Evolutionary conservation across 2,329 filamentous ascomycete genomes (phyloP), one percentile per base, ranked within the genome.

Genomic region (Aspergillus ustus): DNA sequence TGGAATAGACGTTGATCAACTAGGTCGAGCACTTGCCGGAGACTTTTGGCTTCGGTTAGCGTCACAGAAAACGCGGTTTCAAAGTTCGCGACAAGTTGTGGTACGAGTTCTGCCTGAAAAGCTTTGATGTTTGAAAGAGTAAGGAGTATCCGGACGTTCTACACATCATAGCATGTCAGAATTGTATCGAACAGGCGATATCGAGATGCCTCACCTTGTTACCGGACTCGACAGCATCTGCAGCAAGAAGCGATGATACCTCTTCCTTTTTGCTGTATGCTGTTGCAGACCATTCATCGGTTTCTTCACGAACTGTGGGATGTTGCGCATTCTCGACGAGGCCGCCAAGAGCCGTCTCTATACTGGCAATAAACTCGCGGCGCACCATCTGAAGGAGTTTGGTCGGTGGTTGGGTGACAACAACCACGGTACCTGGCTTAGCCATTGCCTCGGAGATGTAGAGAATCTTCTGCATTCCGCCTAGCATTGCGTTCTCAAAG

Each of bases 281-380:
- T 57, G 68, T 66, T 37, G 70, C 68, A 17, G 76, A 72, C 71
- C 82, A 81, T 60, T 84, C 82, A 60, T 82, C 82, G 8, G 81
- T 80, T 22, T 80, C 79, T 50, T 89, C 87, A 0, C 86, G 80
- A 67, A 87, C 87, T 67, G 88, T 86, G 15, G 89, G 85, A 60
- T 88, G 87, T 78, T 98, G 93, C 3, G 95, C 94, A 76, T 97
- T 98, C 78, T 98, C 95, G 1, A 99, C 93, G 88, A 99, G 94
- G 22, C 94, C 95, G 70, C 92, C 96, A 43, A 99, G 80, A 7
- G 92, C 92, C 75, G 96, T 96, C 78, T 98, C 98, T 48, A 99
- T 81, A 61, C 93, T 97, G 7, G 90, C 93, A 17, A 97, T 93
- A 72, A 99, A 99, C 72, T 96, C 92, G 66, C 89, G 90, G 66